phyloP scores from a whole-genome alignment of 23 red algal genomes.

The Gracilaria caudata region DNA sequence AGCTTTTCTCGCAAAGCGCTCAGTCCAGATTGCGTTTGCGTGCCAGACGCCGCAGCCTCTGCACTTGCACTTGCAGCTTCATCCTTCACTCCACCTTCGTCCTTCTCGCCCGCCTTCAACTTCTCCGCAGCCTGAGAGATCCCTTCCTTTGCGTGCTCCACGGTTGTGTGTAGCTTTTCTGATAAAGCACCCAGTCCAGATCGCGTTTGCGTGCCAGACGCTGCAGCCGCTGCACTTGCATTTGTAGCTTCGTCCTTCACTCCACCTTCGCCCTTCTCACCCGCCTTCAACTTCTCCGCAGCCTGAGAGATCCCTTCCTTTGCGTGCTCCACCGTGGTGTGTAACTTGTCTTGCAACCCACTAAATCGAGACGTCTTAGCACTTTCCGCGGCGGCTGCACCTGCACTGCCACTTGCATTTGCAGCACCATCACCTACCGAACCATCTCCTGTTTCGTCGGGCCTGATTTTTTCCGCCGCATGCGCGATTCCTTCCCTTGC shows the following conservation, averaged over 20 bases:
- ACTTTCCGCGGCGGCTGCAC: not conserved
- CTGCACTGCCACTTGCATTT: not conserved
- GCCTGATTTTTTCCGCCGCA: not conserved
- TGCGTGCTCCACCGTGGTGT: not conserved
- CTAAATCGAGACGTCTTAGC: not conserved
- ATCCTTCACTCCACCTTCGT: not conserved
- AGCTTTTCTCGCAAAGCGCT: too few species aligned
- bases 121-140: too few species aligned
- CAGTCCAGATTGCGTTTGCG: not conserved
- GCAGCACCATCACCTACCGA: not conserved
- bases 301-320: not conserved
- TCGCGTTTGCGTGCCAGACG: not conserved
- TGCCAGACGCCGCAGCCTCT: not conserved
- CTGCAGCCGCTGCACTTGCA: not conserved
- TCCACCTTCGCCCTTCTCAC: not conserved
- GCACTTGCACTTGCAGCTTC: not conserved
- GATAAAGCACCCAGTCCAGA: too few species aligned
- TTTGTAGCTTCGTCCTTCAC: not conserved
- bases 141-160: too few species aligned
- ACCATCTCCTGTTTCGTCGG: not conserved
- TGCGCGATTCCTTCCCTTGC: not conserved
- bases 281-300: not conserved
- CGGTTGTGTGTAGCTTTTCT: too few species aligned
- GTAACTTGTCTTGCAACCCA: not conserved
- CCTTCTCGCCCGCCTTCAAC: too few species aligned